Base-by-base conservation (phyloP, 176 grass and related monocot species). In the Paspalum vaginatum region DNA sequence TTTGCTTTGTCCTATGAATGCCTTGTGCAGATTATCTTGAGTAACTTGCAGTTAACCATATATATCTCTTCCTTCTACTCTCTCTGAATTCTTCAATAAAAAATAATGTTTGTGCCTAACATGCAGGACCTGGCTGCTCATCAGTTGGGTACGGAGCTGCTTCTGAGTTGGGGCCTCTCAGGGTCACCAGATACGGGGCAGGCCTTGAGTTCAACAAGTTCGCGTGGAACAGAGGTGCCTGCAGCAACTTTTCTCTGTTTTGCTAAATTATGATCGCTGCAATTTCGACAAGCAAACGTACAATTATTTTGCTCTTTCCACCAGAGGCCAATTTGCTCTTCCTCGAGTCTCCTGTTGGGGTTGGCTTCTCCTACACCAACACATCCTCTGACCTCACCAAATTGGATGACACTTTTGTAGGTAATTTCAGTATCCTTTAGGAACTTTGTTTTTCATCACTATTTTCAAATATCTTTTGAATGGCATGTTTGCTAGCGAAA, bases 121-220 rank as follows among this genome's bases (percentile, higher is more conserved):
- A 76, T 77, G 38, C 63, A 97, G 91, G 94, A 2, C 91, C 94
- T 54, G 94, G 94, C 41, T 97, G 94, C 84, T 97, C 94, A 61
- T 97, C 91, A 37, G 69, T 97, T 73, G 94, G 89, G 25, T 97
- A 93, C 53, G 91, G 91, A 76, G 91, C 91, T 88, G 89, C 91
- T 57, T 83, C 77, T 55, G 94, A 97, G 61, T 50, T 93, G 83
- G 91, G 94, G 13, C 94, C 94, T 78, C 84, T 97, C 13, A 91
- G 89, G 48, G 86, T 97, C 2, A 88, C 74, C 6, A 91, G 47
- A 81, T 43, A 89, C 43, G 94, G 81, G 52, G 62, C 81, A 51
- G 88, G 84, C 73, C 89, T 97, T 21, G 84, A 89, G 74, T 93
- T 97, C 65, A 91, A 97, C 87, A 76, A 72, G 37, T 92, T 89